Conservation (phyloP, 1,284 basidiomycete species). For the Tylopilus sp. region DNA sequence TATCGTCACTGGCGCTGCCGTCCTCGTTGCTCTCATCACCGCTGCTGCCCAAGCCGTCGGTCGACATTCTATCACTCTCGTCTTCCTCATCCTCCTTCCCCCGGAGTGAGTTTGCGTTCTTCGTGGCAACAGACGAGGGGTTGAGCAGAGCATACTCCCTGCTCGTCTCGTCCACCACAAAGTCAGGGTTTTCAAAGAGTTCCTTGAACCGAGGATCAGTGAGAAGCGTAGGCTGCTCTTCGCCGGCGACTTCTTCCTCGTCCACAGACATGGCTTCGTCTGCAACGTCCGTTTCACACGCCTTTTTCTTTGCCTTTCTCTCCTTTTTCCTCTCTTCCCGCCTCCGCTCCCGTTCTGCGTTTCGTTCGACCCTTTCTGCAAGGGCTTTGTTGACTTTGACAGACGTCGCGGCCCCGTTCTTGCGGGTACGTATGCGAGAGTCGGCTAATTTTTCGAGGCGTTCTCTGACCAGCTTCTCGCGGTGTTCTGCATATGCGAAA, state of each 20-base stretch:
- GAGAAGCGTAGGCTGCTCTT: conserved; percentile 54
- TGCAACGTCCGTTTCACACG: conserved; percentile 33
- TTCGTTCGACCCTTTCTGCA: conserved; percentile 79
- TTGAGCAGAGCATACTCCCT: conserved; percentile 91
- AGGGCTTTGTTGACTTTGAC: conserved; percentile 93
- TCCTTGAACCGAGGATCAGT: conserved; percentile 88
- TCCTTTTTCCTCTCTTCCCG: conserved; percentile 59
- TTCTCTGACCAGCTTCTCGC: conserved; percentile 82
- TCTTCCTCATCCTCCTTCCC: conserved; percentile 83
- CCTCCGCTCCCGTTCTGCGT: conserved; percentile 67
- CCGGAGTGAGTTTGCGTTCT: conserved; percentile 34
- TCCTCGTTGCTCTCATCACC: conserved; percentile 45
- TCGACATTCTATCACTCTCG: conserved; percentile 78
- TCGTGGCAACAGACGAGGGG: conserved; percentile 70
- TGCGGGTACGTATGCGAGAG: conserved; percentile 82
- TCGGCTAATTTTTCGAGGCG: conserved; percentile 94
- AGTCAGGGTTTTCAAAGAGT: conserved; percentile 93
- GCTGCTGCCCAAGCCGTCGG: conserved; percentile 56
- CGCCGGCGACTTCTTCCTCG: conserved; percentile 34
- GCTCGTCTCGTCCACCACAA: conserved; percentile 84
- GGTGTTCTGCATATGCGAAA: conserved; percentile 91
- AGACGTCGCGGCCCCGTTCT: conserved; percentile 35
- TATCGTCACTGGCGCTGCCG: conserved; percentile 44
- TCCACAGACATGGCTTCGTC: conserved; percentile 44
- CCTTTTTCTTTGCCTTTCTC: conserved; percentile 40